Base-by-base conservation (phyloP, 75 land plant genomes). In the Adiantum capillusveneris region DNA sequence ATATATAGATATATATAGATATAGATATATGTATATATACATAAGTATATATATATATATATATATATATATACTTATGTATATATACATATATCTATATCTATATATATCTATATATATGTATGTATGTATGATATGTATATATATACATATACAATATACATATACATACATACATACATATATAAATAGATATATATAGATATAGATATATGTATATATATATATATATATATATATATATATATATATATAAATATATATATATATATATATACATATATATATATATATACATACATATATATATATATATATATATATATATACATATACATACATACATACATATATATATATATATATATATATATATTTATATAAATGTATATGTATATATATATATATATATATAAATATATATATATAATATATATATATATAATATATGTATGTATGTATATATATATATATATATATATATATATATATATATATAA, bases 41-140 rank as follows among this genome's bases (percentile, higher is more conserved):
- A 63, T 14, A 65, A 20, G 60, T 17, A 16, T 31, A 31, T 29
- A 20, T 53, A 60, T n/a, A 22, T 64, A 30, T 53, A 7, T 20
- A 11, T 29, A 31, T 26, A 13, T 13, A n/a, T 18, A 52, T 53
- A 6, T 18, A 52, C n/a, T 37, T 53, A 14, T 28, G 12, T 14
- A 52, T 29, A 36, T 24, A 28, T 73, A 7, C 18, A 20, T 29
- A 0, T 12, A 54, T 50, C 17, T 17, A 21, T 50, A 9, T 11
- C 11, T 50, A 17, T 9, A 34, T 34, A 9, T 9, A 34, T n/a
- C n/a, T 34, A 9, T 9, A 34, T 34, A 9, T 9, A 34, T 34
- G 37, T 34, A 34, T 34, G 37, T 34, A 34, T 34, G 37, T 34
- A 34, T 34, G 37, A 50, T 20, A 9, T 25, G 9, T 50, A 0